Evolutionary conservation across 768 basidiomycete genomes (phyloP), one percentile per base, ranked within the genome.

Genomic region (Suillus hirtellus): DNA sequence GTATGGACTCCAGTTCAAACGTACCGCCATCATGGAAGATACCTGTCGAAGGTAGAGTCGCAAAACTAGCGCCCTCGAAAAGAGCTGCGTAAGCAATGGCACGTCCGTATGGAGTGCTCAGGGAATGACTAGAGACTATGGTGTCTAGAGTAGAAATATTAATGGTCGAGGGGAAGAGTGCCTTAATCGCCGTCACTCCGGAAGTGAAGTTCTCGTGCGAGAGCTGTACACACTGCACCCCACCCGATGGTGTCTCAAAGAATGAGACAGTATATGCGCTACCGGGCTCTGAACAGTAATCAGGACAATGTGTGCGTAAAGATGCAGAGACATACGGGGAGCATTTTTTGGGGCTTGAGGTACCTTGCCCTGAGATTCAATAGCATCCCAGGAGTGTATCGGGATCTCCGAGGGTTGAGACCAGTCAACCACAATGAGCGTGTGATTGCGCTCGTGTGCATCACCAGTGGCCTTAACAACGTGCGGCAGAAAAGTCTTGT

Each of bases 181-280:
- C 84, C 42, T 90, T 87, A 27, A 86, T 79, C 3, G 90, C 90
- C 0, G 93, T 86, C n/a, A 95, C 89, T 40, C 93, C 95, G 4
- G 95, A 92, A 2, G 93, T 96, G 63, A 96, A 71, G 66, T 94
- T 95, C 73, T 90, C 83, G 72, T 95, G 92, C 0, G 92, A 92
- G 38, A 95, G 76, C 64, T 87, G 86, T 9, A 83, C 84, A 27
- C 84, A 89, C 62, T 83, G 84, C 9, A 89, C 71, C 44, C 81
- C 78, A 40, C 89, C 84, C 21, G 80, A 76, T 21, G 81, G 68
- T 1, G 80, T 79, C 67, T 81, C 77, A 67, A 82, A 89, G 80
- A 88, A 91, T 1, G 87, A 82, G 6, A 91, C 81, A 3, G 88
- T 88, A 70, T 88, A 89, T 5, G 90, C 79, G 65, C 92, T 87